phyloP scores from a whole-genome alignment of 208 protist species.

The Trypanosoma avium region DNA sequence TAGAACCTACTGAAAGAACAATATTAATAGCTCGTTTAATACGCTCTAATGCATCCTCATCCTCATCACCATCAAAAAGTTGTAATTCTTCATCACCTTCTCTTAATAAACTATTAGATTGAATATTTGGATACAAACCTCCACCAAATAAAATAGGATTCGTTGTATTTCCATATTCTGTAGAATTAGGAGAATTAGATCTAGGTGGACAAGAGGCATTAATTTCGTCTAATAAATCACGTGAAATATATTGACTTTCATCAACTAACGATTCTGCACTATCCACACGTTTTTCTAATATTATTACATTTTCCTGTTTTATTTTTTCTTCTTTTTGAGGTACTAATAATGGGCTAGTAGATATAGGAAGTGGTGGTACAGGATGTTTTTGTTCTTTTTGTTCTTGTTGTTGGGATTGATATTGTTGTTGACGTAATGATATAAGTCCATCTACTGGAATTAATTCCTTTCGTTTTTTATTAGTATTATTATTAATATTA shows the following conservation, averaged over 20 bases:
- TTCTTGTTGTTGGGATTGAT: conserved; percentile 3
- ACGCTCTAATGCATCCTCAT: conserved; percentile 29
- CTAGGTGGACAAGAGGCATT: neutral
- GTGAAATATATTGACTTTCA: conserved; percentile 13
- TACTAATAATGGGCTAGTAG: neutral
- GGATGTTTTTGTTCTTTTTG: neutral
- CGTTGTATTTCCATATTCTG: neutral
- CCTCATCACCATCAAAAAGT: conserved; percentile 40
- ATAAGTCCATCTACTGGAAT: conserved; percentile 9
- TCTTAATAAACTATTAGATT: neutral
- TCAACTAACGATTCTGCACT: neutral
- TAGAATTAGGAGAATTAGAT: neutral
- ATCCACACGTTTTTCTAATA: neutral
- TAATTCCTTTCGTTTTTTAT: neutral
- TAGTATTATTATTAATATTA: neutral
- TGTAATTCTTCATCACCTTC: conserved; percentile 14
- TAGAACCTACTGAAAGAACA: conserved; percentile 13
- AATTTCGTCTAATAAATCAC: conserved; percentile 2
- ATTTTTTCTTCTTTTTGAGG: neutral
- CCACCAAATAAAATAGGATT: neutral
- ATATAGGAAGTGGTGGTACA: conserved; percentile 13
- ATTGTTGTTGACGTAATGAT: too few relatives aligned
- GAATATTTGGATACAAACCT: too few relatives aligned
- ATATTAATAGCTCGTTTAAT: conserved; percentile 23
- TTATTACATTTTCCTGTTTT: neutral